These are phyloP conservation scores for Neonectria hederae DNA, from an alignment of 2,329 filamentous ascomycete genomes.

Conservation along the genomic window DNA sequence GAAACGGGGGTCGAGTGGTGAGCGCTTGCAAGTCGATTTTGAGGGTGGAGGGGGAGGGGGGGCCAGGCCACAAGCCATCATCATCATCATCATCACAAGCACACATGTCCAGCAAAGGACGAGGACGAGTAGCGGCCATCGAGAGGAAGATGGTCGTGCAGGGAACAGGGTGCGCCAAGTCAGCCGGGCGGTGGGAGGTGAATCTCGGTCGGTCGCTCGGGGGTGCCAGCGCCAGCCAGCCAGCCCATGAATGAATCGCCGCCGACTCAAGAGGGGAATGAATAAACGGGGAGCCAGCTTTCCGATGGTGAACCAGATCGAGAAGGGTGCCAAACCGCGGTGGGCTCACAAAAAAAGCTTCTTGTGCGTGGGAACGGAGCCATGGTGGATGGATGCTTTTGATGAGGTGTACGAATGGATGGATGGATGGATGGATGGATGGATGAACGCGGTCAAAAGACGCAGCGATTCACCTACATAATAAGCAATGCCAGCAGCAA, in stretches of 20 bases:
- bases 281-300: conserved; percentile 5
- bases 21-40: conserved; percentile 2
- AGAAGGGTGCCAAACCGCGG: not conserved
- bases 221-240: conserved; percentile 6
- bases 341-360: conserved; percentile 15
- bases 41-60: not conserved
- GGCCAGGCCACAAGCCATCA: not conserved
- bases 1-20: conserved; percentile 6
- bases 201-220: conserved; percentile 39
- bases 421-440: conserved; percentile 3
- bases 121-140: conserved; percentile 17
- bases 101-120: conserved; percentile 1
- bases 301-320: conserved; percentile 2
- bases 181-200: conserved; percentile 35
- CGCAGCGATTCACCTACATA: conserved; percentile 6
- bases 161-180: conserved; percentile 39
- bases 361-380: conserved; percentile 13
- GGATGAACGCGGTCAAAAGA: conserved; percentile 11
- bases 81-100: conserved; percentile 20
- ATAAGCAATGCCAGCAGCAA: conserved; percentile 4
- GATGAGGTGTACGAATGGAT: conserved; percentile 3
- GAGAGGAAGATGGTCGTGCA: conserved; percentile 31
- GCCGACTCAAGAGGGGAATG: conserved; percentile 8
- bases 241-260: conserved; percentile 29
- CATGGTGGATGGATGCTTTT: conserved; percentile 2